Conservation (phyloP, 441 rosid species). For the Caryocar brasiliense region DNA sequence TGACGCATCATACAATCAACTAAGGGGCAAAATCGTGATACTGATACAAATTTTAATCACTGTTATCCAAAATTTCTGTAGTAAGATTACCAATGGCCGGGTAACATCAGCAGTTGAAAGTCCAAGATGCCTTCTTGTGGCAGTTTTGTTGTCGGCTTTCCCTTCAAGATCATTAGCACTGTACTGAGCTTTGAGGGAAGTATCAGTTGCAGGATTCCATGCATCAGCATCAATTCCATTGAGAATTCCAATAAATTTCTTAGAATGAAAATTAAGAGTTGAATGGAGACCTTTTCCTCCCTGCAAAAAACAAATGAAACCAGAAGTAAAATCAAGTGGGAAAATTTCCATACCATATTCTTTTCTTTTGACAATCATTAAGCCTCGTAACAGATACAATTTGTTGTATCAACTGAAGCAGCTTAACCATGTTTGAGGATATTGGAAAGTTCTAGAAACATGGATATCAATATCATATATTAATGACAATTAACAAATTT, state of each 20-base stretch:
- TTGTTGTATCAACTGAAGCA: no score
- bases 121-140: conserved; percentile 59
- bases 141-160: conserved; percentile 70
- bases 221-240: conserved; percentile 88
- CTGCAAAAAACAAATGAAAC: conserved; percentile 26
- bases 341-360: no score
- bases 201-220: conserved; percentile 84
- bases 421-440: no score
- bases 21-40: no score
- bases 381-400: no score
- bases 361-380: no score
- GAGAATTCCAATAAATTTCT: conserved; percentile 78
- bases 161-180: conserved; percentile 67
- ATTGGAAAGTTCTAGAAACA: no score
- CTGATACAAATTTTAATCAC: no score
- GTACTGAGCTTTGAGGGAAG: conserved; percentile 68
- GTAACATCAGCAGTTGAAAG: conserved; percentile 54
- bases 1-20: no score
- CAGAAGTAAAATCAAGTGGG: background rate
- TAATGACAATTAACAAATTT: no score
- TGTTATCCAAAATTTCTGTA: no score
- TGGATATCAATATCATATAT: no score
- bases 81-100: conserved; percentile 62
- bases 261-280: conserved; percentile 69
- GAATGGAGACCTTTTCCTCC: conserved; percentile 91